phyloP scores from a whole-genome alignment of 2,329 filamentous ascomycete species.

The Metarhizium robertsii region DNA sequence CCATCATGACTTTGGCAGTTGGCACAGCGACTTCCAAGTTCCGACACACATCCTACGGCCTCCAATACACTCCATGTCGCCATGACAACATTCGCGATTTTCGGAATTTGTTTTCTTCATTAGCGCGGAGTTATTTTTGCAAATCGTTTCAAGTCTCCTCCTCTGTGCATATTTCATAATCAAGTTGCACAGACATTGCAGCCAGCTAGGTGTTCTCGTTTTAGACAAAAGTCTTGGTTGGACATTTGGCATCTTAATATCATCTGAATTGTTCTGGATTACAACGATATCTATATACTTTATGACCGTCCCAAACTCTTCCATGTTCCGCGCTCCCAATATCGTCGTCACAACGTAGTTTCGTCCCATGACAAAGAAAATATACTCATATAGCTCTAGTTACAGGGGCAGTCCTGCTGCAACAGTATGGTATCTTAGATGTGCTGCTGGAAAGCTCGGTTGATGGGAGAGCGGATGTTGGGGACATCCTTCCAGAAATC shows the following conservation, averaged over 20 bases:
- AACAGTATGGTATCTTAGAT: slow-evolving; percentile 51
- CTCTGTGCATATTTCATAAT: not conserved
- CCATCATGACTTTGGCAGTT: not conserved
- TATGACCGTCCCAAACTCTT: slow-evolving; percentile 12
- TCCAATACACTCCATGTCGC: not conserved
- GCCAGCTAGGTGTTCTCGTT: not conserved
- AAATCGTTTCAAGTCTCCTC: not conserved
- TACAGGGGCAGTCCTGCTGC: not conserved
- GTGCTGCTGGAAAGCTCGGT: slow-evolving; percentile 96
- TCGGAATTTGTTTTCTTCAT: not conserved
- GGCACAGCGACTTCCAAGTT: not conserved
- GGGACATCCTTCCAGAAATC: slow-evolving; percentile 94
- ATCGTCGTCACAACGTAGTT: slow-evolving; percentile 17
- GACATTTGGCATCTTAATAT: not conserved
- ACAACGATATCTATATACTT: slow-evolving; percentile 12
- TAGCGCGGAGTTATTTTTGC: slow-evolving; percentile 1
- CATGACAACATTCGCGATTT: not conserved
- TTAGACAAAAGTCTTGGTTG: not conserved
- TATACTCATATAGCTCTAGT: not conserved
- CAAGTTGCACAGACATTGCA: not conserved
- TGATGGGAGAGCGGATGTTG: slow-evolving; percentile 88
- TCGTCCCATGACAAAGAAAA: slow-evolving; percentile 8
- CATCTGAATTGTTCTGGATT: not conserved
- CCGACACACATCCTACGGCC: not conserved
- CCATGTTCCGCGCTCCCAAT: slow-evolving; percentile 15